These are phyloP conservation scores for Aegilops longissima DNA, from an alignment of 176 grass and related monocot species.

Conservation along the genomic window DNA sequence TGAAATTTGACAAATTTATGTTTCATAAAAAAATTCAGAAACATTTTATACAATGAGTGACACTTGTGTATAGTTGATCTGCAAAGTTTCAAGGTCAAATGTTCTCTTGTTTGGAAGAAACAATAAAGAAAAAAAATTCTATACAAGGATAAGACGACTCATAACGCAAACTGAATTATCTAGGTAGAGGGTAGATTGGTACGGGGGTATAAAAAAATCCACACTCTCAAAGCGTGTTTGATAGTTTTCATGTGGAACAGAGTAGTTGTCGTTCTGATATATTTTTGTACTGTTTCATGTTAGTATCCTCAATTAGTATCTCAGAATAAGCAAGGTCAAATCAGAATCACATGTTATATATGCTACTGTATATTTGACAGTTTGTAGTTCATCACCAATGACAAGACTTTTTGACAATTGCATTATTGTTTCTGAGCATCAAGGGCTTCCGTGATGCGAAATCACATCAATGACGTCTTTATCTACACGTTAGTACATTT, in stretches of 20 bases:
- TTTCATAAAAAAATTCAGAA: too few relatives aligned
- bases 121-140: too few relatives aligned
- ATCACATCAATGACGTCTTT: conserved; percentile 9
- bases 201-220: too few relatives aligned
- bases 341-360: neutral
- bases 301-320: neutral
- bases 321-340: neutral
- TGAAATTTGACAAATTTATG: too few relatives aligned
- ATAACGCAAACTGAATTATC: too few relatives aligned
- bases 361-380: neutral
- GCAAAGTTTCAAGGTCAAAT: too few relatives aligned
- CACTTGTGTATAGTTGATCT: too few relatives aligned
- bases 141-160: too few relatives aligned
- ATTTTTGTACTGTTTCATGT: too few relatives aligned
- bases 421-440: conserved; percentile 26
- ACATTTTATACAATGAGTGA: too few relatives aligned
- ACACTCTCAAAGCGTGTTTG: neutral
- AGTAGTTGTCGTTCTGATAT: neutral
- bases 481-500: conserved; percentile 52
- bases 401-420: neutral
- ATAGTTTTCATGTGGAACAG: neutral
- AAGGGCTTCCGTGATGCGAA: conserved; percentile 17
- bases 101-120: too few relatives aligned
- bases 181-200: too few relatives aligned
- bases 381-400: neutral